Evolutionary conservation across 2,329 filamentous ascomycete species (phyloP), one percentile per base, ranked within the genome.

Genomic region (Calonectria honghensis): DNA sequence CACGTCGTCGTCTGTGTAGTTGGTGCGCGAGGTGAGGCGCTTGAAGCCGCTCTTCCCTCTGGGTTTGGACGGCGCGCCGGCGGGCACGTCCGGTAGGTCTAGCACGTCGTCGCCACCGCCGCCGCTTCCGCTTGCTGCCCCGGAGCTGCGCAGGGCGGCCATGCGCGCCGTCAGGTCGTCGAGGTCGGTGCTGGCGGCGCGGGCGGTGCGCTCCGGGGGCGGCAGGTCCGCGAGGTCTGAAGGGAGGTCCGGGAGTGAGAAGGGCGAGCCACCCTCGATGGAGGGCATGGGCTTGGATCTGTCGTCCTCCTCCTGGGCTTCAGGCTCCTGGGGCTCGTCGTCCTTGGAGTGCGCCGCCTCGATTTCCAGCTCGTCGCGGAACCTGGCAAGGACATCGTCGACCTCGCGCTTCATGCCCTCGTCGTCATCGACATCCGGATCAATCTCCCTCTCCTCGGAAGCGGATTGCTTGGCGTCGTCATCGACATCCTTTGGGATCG

Each of bases 1-100:
- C 75, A 93, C 89, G 79, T 96, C 94, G 41, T 93, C 93, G 79
- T 96, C 93, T 0, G 92, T 91, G 81, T 89, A 91, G 63, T 85
- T 86, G 3, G 82, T 85, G 52, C 82, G 84, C 68, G 83, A 85
- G 20, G 81, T 82, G 6, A 89, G 81, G 6, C 85, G 83, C n/a
- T 84, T 85, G 20, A 84, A 64, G 14, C 14, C 24, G 13, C 51
- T 13, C 31, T 63, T 41, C 6, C 57, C 35, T 6, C n/a, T 79
- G 3, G 84, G 83, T 10, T 83, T 84, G 48, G 84, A 84, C 0
- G 89, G 90, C n/a, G 81, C 82, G 75, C 88, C 89, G 0, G 86
- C 88, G 0, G 90, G 90, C 2, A 87, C 90, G 0, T 87, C 86
- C 0, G 90, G 90, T 1, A 91, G 82, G 11, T 85, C 84, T 7